phyloP scores from a whole-genome alignment of 768 basidiomycete genomes.

The Mycena rebaudengoi region DNA sequence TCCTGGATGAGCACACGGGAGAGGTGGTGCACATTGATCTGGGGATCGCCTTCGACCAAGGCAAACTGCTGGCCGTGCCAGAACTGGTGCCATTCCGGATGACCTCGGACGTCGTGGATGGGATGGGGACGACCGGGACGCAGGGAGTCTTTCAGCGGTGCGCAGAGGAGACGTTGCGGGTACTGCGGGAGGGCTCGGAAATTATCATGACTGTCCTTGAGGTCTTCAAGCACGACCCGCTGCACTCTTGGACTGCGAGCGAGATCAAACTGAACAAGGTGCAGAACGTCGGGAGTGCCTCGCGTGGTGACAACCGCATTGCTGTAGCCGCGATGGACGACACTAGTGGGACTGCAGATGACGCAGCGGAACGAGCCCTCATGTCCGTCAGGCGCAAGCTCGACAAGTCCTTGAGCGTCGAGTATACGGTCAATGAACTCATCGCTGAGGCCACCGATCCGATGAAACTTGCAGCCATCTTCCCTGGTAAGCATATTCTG shows the following conservation, averaged over 20 bases:
- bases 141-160: conserved; percentile 96
- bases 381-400: conserved; percentile 83
- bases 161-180: conserved; percentile 93
- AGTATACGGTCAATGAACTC: conserved; percentile 93
- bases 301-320: conserved; percentile 25
- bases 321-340: conserved; percentile 67
- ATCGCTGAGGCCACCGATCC: conserved; percentile 88
- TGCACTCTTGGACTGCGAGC: conserved; percentile 91
- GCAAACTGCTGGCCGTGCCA: conserved; percentile 78
- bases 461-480: conserved; percentile 82
- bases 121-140: conserved; percentile 89
- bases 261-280: conserved; percentile 75
- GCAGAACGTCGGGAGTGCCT: conserved; percentile 54
- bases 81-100: conserved; percentile 95
- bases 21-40: conserved; percentile 96
- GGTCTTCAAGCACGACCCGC: conserved; percentile 96
- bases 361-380: conserved; percentile 91
- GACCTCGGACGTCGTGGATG: conserved; percentile 94
- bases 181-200: conserved; percentile 84
- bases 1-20: conserved; percentile 83
- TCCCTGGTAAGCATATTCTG: conserved; percentile 59
- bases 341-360: conserved; percentile 73
- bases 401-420: conserved; percentile 85
- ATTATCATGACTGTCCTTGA: conserved; percentile 95
- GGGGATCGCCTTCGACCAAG: conserved; percentile 98